Base-by-base conservation (phyloP, 306 rosid species). In the Dryas alaskensis region DNA sequence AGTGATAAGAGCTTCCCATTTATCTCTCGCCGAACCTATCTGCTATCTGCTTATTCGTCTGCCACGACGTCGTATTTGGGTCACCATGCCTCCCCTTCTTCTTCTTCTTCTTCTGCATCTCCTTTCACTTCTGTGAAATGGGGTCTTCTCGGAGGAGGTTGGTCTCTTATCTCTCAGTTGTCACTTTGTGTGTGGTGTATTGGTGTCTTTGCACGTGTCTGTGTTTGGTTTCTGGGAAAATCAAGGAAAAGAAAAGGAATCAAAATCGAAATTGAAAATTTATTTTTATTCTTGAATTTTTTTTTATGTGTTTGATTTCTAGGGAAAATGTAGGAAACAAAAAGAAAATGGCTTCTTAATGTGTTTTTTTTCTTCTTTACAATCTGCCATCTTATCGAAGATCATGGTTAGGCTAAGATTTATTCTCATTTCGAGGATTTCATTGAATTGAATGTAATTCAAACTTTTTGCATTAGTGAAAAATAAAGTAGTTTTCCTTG, bases 141-240 rank as follows among this genome's bases (percentile, higher is more conserved):
- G 87, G 78, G 65, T 0, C 39, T 54, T 17, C 77, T 75, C 48
- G 78, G 76, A 60, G 93, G 93, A 60, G 93, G 93, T 89, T 57
- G 9, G 77, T 74, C 2, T 40, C 19, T 39, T 72, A 43, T 54
- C 37, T 31, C 37, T 31, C 37, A 31, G 37, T 1, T 31, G 37
- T 31, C 37, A 31, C 37, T 2, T 31, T 31, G 37, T 31, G 3
- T 31, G 37, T 31, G 37, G 37, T 2, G 37, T 31, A 1, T 31
- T 31, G 37, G 37, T 2, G 37, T 31, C 3, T 31, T 31, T 31
- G 2, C 37, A 1, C 37, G 1, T 31, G 37, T 31, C 2, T 31
- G 37, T 31, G 37, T 49, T 66, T 73, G 72, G 50, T 52, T 10
- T 51, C 55, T 52, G 63, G 63, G 64, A 74, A 74, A 51, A 51